Evolutionary conservation across 352 stramenopile genomes (phyloP).

Genomic region (Plasmopara viticola): DNA sequence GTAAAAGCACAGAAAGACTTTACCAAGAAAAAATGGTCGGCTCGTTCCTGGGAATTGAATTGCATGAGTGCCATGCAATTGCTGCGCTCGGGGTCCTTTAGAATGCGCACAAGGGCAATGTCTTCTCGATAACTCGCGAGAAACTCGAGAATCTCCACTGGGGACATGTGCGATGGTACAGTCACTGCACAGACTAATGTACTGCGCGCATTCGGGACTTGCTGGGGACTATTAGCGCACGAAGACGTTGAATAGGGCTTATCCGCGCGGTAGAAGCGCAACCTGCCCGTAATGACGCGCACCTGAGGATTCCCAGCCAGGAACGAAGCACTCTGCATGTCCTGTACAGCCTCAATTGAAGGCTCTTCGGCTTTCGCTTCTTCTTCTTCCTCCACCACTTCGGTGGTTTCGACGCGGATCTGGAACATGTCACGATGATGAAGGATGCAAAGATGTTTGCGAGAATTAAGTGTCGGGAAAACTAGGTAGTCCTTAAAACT

Average conservation of each 20-base stretch:
- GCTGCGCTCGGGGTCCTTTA: constrained; percentile 72
- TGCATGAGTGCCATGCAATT: constrained; percentile 86
- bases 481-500: too few relatives aligned
- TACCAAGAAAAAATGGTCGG: constrained; percentile 76
- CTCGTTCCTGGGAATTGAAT: constrained; percentile 68
- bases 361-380: constrained; percentile 29
- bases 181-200: constrained; percentile 78
- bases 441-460: not conserved
- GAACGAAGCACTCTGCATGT: constrained; percentile 40
- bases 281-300: constrained; percentile 61
- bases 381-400: constrained; percentile 36
- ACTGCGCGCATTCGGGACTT: constrained; percentile 62
- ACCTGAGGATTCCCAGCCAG: constrained; percentile 77
- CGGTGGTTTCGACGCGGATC: constrained; percentile 68
- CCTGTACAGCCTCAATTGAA: constrained; percentile 13
- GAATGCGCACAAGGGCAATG: constrained; percentile 70
- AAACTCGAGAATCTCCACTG: constrained; percentile 82
- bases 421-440: constrained; percentile 57
- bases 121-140: constrained; percentile 63
- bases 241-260: constrained; percentile 32
- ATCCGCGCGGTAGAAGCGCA: constrained; percentile 79
- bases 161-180: constrained; percentile 79
- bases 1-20: not conserved
- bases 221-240: constrained; percentile 12
- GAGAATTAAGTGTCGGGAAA: too few relatives aligned